Evolutionary conservation across 805 yeast species (phyloP).

Genomic region (Maudiozyma serrabonitensis): DNA sequence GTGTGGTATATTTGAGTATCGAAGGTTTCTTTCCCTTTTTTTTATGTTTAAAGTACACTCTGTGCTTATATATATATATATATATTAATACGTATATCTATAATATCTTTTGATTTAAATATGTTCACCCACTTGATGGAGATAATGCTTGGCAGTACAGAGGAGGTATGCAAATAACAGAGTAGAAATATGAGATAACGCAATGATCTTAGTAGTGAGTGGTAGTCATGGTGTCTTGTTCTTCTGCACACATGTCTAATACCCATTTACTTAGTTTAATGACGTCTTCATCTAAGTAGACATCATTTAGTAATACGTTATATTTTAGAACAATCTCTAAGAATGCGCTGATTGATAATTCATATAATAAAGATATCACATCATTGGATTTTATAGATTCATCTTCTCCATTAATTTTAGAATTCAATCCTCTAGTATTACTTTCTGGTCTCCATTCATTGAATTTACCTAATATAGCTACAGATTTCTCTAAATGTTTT

Average conservation of each 20-base stretch:
- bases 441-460: conserved; percentile 25
- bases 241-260: conserved; percentile 36
- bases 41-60: background rate
- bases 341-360: conserved; percentile 53
- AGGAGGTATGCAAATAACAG: background rate
- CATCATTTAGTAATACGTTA: conserved; percentile 54
- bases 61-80: too few species aligned
- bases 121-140: too few species aligned
- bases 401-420: conserved; percentile 1
- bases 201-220: background rate
- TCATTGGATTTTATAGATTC: conserved; percentile 25
- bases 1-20: too few species aligned
- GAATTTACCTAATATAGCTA: conserved; percentile 43
- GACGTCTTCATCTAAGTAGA: conserved; percentile 52
- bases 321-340: conserved; percentile 55
- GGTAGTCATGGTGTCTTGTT: background rate
- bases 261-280: conserved; percentile 66
- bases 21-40: background rate
- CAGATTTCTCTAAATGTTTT: conserved; percentile 49
- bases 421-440: conserved; percentile 8
- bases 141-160: too few species aligned
- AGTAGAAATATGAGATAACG: background rate
- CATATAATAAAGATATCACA: conserved; percentile 48
- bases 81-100: background rate
- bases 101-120: background rate